Percentiles rank a stretch among this genome's conserved stretches.
These are phyloP conservation scores for Hymenoscyphus fructigenus DNA, from an alignment of 2,329 filamentous ascomycete species.

Conservation along the genomic window DNA sequence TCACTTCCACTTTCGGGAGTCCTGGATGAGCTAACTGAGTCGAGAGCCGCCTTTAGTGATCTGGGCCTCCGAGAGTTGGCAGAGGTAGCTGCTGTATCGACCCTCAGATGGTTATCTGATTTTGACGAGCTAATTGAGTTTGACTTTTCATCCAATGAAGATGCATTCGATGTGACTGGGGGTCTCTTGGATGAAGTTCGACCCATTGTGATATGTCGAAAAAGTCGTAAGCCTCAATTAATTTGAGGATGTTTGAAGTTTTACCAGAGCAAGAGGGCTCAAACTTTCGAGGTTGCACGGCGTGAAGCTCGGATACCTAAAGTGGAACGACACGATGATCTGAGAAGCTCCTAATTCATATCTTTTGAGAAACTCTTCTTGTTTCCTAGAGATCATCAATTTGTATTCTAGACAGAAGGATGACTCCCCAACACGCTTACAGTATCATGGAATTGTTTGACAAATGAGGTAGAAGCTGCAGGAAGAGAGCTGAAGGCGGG, in stretches of 20 bases:
- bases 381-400: background rate
- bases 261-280: background rate
- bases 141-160: background rate
- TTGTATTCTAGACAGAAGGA: background rate
- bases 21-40: conserved; percentile 20
- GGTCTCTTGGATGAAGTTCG: background rate
- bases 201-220: background rate
- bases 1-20: conserved; percentile 31
- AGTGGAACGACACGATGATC: background rate
- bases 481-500: background rate
- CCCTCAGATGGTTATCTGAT: background rate
- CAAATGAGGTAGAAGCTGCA: background rate
- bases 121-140: background rate
- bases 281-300: background rate
- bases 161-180: background rate
- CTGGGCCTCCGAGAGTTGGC: conserved; percentile 21
- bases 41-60: conserved; percentile 32
- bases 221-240: background rate
- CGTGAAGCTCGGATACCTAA: background rate
- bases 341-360: background rate
- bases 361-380: background rate
- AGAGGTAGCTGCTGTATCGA: conserved; percentile 1
- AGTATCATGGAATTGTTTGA: background rate
- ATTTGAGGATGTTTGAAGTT: background rate
- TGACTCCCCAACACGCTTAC: background rate